Conservation (phyloP, 768 basidiomycete genomes). For the Leucocoprinus birnbaumii region DNA sequence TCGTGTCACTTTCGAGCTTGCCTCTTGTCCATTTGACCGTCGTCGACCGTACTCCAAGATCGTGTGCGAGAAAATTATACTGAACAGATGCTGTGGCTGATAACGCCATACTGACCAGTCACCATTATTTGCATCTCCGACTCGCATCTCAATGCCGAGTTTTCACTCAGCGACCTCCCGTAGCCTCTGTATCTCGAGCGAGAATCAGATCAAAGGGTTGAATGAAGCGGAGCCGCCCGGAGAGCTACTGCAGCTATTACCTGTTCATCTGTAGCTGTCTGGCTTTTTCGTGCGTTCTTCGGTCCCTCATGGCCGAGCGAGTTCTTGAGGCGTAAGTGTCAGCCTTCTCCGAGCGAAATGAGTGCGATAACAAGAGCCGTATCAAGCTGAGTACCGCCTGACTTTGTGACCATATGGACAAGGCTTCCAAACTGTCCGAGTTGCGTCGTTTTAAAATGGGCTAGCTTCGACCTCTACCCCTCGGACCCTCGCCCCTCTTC, state of each 20-base stretch:
- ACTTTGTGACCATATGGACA: conserved; percentile 4
- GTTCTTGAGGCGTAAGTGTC: not conserved
- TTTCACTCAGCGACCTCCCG: too few relatives aligned
- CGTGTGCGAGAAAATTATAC: too few relatives aligned
- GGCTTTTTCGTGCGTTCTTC: not conserved
- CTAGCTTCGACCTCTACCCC: not conserved
- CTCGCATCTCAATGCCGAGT: too few relatives aligned
- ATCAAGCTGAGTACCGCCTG: not conserved
- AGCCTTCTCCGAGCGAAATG: not conserved
- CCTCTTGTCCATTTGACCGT: too few relatives aligned
- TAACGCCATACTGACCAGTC: too few relatives aligned
- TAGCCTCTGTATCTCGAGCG: too few relatives aligned
- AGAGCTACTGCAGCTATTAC: not conserved
- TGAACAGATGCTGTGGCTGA: too few relatives aligned
- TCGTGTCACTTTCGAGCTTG: too few relatives aligned
- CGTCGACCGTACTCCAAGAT: too few relatives aligned
- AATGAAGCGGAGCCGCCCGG: too few relatives aligned
- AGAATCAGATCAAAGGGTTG: too few relatives aligned
- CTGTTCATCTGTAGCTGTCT: not conserved
- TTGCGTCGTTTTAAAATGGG: not conserved
- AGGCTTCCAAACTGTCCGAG: not conserved
- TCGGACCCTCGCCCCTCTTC: not conserved
- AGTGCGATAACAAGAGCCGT: not conserved
- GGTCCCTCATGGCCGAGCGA: not conserved
- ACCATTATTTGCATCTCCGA: too few relatives aligned